A percentile compares a stretch with the other conserved stretches of the same genome.
Evolutionary conservation across 2,329 filamentous ascomycete genomes (phyloP).

Genomic region (Curvularia spicifera): DNA sequence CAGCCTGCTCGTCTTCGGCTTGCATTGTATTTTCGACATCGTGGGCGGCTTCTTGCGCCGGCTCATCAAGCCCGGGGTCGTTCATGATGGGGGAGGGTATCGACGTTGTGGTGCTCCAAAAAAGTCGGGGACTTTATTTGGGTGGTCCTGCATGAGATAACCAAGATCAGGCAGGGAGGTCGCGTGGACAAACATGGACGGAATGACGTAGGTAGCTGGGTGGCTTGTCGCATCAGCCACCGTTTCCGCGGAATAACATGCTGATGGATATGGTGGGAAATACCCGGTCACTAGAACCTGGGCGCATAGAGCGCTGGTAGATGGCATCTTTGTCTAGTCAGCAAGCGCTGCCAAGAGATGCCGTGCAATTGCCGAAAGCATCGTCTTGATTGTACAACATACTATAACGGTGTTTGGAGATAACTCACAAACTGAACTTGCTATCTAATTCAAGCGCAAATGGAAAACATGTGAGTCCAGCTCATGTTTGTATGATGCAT

Average conservation of each 20-base stretch:
- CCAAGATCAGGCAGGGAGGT: slow-evolving; percentile 9
- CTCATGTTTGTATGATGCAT: not conserved
- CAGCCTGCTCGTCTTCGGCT: slow-evolving; percentile 42
- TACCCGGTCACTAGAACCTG: not conserved
- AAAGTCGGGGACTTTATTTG: not conserved
- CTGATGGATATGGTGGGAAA: not conserved
- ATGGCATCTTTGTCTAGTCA: not conserved
- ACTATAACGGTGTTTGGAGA: not conserved
- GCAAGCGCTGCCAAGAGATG: not conserved
- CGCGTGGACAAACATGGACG: slow-evolving; percentile 12
- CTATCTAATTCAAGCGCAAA: not conserved
- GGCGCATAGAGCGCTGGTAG: not conserved
- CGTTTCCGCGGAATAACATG: not conserved
- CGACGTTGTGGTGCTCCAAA: not conserved
- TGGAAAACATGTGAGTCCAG: no score
- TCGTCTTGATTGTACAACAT: not conserved
- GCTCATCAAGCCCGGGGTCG: slow-evolving; percentile 61
- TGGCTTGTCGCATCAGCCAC: not conserved
- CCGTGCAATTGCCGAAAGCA: not conserved
- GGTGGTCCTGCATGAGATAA: slow-evolving; percentile 10
- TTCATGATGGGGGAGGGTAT: slow-evolving; percentile 31
- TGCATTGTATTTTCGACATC: slow-evolving; percentile 51
- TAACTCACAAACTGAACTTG: not conserved
- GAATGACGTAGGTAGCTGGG: slow-evolving; percentile 15
- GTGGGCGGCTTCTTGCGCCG: slow-evolving; percentile 56